Conservation (phyloP, 306 rosid genomes). For the Quercus gilva region DNA sequence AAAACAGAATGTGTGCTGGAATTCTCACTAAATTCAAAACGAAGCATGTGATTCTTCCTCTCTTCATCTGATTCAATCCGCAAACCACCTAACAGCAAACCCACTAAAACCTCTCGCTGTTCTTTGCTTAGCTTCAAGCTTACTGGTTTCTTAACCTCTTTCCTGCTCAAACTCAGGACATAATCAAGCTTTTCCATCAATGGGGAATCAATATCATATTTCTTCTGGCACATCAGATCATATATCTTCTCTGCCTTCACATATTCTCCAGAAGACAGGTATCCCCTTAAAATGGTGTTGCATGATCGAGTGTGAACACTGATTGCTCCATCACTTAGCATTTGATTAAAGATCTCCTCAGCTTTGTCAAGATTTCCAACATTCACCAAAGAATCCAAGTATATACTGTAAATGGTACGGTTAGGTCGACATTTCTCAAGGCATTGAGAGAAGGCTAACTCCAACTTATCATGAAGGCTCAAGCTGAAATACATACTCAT, state of each 20-base stretch:
- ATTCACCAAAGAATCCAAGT: constrained; percentile 83
- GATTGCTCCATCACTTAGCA: constrained; percentile 49
- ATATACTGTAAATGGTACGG: constrained; percentile 61
- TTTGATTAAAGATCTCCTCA: constrained; percentile 59
- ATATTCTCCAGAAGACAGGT: constrained; percentile 59
- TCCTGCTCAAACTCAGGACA: constrained; percentile 70
- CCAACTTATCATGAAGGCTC: constrained; percentile 62
- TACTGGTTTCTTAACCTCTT: constrained; percentile 39
- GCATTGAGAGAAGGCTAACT: constrained; percentile 63
- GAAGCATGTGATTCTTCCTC: constrained; percentile 61
- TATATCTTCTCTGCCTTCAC: constrained; percentile 72
- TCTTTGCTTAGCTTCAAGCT: constrained; percentile 78
- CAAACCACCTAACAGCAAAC: constrained; percentile 85
- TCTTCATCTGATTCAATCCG: constrained; percentile 70
- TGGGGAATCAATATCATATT: constrained; percentile 60
- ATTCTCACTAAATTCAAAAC: constrained; percentile 59
- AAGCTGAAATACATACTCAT: constrained; percentile 72
- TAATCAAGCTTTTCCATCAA: constrained; percentile 72
- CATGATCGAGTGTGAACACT: constrained; percentile 79
- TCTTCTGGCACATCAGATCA: constrained; percentile 73
- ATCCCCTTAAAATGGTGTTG: constrained; percentile 77
- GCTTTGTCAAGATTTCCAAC: constrained; percentile 70
- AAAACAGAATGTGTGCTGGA: constrained; percentile 46
- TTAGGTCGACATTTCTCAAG: constrained; percentile 75
- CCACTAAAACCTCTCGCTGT: constrained; percentile 82